phyloP scores from a whole-genome alignment of 208 protist genomes.

The Leishmania amazonensis region DNA sequence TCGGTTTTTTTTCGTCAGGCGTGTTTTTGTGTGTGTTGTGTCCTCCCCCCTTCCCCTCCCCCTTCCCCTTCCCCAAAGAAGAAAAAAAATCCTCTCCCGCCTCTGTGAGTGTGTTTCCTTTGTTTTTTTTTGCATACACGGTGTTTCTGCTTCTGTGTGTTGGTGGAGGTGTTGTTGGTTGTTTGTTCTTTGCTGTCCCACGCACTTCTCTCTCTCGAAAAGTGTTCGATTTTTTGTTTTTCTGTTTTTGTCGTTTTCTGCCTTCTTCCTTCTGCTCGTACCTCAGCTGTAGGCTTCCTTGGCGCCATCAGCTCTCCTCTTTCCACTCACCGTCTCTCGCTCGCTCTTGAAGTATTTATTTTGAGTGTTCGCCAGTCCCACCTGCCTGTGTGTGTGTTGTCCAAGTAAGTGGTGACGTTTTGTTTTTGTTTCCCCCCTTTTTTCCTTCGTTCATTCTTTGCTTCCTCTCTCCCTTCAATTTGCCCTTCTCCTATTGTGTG shows the following conservation, averaged over 20 bases:
- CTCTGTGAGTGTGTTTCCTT: no score
- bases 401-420: not conserved
- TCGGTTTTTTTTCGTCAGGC: not conserved
- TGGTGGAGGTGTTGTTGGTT: not conserved
- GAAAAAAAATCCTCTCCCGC: no score
- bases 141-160: not conserved
- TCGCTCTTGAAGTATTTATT: not conserved
- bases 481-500: no score
- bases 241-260: not conserved
- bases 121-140: no score
- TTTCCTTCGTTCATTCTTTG: not conserved
- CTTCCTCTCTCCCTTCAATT: not conserved
- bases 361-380: not conserved
- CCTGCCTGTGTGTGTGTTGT: not conserved
- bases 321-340: not conserved
- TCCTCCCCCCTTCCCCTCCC: not conserved
- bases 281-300: not conserved
- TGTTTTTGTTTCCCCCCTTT: not conserved
- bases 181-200: not conserved
- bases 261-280: not conserved
- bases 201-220: not conserved
- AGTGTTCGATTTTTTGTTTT: not conserved
- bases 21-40: not conserved
- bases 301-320: not conserved
- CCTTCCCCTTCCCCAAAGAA: not conserved